Evolutionary conservation across 495 filamentous ascomycete species (phyloP).

Genomic region (Penicillium paradoxum): DNA sequence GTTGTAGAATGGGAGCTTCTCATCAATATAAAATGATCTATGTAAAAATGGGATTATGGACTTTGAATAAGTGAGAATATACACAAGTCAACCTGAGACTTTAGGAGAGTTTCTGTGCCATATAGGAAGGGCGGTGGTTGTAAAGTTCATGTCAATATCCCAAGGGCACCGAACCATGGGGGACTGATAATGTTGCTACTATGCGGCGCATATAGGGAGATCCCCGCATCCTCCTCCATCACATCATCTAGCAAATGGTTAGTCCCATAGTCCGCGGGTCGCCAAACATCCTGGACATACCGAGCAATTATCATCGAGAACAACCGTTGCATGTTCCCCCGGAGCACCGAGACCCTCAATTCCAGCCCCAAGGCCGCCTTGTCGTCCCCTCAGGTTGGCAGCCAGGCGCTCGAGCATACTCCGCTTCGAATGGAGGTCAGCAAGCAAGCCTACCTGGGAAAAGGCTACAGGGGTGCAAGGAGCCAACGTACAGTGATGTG

Average conservation of each 20-base stretch:
- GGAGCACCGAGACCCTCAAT: constrained; percentile 4
- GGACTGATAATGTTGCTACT: background rate
- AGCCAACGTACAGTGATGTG: constrained; percentile 55
- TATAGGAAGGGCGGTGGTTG: too few relatives aligned
- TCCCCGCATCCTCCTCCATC: background rate
- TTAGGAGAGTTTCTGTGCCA: too few relatives aligned
- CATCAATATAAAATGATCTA: too few relatives aligned
- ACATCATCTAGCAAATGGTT: constrained; percentile 21
- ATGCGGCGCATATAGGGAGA: background rate
- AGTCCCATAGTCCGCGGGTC: background rate
- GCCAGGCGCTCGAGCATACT: constrained; percentile 57
- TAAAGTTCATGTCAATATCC: background rate
- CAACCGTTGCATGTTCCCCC: constrained; percentile 13
- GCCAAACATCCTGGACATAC: constrained; percentile 19
- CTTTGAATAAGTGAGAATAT: too few relatives aligned
- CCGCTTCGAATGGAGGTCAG: constrained; percentile 37
- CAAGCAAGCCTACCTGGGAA: constrained; percentile 10
- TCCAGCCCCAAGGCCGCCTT: constrained; percentile 13
- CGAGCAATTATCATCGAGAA: constrained; percentile 43
- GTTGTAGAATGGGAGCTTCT: too few relatives aligned
- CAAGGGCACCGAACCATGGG: background rate
- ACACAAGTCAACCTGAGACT: too few relatives aligned
- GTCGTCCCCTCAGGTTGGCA: constrained; percentile 39
- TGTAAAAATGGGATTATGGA: too few relatives aligned
- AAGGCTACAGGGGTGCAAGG: constrained; percentile 1